Evolutionary conservation across 371 early-diverging fungal species (phyloP).

Genomic region (Blakeslea trispora): DNA sequence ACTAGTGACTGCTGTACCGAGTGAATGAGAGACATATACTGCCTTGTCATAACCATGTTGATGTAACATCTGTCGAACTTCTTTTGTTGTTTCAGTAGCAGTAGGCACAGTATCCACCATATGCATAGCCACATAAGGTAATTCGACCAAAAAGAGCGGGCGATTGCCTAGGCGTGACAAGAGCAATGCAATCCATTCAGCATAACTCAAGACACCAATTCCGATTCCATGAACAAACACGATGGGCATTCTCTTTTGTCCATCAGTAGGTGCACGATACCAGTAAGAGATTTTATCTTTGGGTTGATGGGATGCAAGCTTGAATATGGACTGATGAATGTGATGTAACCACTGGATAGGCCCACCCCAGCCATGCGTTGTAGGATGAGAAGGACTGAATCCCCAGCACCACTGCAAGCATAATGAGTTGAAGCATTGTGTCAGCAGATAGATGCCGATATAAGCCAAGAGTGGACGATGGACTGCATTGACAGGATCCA

Average conservation of each 20-base stretch:
- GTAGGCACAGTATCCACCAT: constrained; percentile 60
- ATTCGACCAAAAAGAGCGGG: constrained; percentile 65
- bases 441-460: constrained; percentile 33
- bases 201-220: constrained; percentile 58
- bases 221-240: constrained; percentile 75
- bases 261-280: constrained; percentile 20
- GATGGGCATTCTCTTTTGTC: constrained; percentile 43
- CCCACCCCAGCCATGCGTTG: constrained; percentile 33
- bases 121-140: constrained; percentile 70
- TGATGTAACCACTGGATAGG: constrained; percentile 11
- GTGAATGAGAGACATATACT: constrained; percentile 64
- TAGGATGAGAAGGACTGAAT: constrained; percentile 20
- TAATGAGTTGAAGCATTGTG: constrained; percentile 27
- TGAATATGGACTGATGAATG: not conserved
- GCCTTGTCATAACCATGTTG: constrained; percentile 55
- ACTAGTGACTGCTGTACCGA: constrained; percentile 59
- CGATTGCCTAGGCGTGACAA: constrained; percentile 31
- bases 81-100: constrained; percentile 55
- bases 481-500: constrained; percentile 63
- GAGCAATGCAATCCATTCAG: constrained; percentile 53
- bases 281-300: constrained; percentile 24
- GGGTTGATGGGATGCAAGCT: not conserved
- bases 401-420: constrained; percentile 27
- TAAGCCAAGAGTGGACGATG: constrained; percentile 66
- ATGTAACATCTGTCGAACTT: constrained; percentile 54